Evolutionary conservation across 768 basidiomycete genomes (phyloP), one percentile per base, ranked within the genome.

Genomic region (Coprinopsis cinerea): DNA sequence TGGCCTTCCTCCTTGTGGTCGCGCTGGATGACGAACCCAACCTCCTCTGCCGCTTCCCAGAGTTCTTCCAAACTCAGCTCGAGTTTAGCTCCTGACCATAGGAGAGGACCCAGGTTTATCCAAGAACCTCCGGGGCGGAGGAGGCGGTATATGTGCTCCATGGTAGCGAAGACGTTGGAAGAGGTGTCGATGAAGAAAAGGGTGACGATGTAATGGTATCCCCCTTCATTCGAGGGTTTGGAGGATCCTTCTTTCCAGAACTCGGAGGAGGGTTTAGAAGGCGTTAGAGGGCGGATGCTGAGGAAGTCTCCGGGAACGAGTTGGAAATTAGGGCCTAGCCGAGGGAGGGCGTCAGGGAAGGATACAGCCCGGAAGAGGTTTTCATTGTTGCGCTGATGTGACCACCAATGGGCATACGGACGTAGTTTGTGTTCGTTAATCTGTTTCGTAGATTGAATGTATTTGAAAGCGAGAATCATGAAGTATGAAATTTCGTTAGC

Each of bases 71-170:
- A 69, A 48, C 77, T 81, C 40, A 83, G 64, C 59, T 82, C 81
- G 22, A 83, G 58, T 52, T 73, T 72, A 6, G 80, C 71, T 55
- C 72, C 69, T 1, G 78, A 76, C 81, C 81, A 84, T 2, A 86
- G 67, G 17, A 86, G 64, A 6, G 83, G 85, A 1, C 84, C 85
- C 3, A 84, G 67, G 59, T 88, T 88, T 59, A 86, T 76, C 85
- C 84, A 88, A 7, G 63, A 69, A 2, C 84, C 85, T 3, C 82
- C 81, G 0, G 82, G 79, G 27, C 70, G 70, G 14, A 88, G 72
- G 18, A 84, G 70, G 11, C 53, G 34, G 57, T 77, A 70, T 32
- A 88, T 83, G 24, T 82, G 78, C 48, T 74, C 69, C 49, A 86
- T 67, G 13, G 78, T 79, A 0, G 70, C 60, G 36, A 80, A 62